Percentiles rank a stretch among this genome's conserved stretches.
phyloP scores from a whole-genome alignment of 2,329 filamentous ascomycete species.

The Didymellaceae sp. region DNA sequence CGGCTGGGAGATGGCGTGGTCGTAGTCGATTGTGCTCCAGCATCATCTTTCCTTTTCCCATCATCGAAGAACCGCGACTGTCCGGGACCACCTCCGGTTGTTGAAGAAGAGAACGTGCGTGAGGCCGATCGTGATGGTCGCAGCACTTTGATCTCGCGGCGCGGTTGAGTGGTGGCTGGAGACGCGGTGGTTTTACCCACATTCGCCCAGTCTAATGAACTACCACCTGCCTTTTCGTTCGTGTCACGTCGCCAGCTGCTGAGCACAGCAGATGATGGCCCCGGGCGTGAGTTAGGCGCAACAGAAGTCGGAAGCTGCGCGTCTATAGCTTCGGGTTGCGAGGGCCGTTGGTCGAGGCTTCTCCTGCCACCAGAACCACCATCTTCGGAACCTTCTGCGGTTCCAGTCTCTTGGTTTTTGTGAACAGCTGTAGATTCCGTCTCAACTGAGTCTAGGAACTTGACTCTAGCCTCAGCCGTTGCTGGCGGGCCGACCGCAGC shows the following conservation, averaged over 20 bases:
- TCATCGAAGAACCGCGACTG: conserved; percentile 60
- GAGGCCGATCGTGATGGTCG: conserved; percentile 73
- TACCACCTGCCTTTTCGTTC: conserved; percentile 37
- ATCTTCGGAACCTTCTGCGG: conserved; percentile 37
- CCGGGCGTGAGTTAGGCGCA: conserved; percentile 34
- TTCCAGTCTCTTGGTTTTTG: conserved; percentile 24
- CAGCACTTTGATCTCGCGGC: conserved; percentile 84
- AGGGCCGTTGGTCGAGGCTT: conserved; percentile 43
- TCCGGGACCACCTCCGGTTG: conserved; percentile 35
- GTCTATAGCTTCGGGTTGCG: conserved; percentile 32
- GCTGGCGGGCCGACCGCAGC: not conserved
- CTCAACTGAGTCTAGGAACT: conserved; percentile 5
- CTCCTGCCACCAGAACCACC: conserved; percentile 34
- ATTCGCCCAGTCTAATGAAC: conserved; percentile 60
- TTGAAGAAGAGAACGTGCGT: conserved; percentile 54
- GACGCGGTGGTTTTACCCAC: conserved; percentile 62
- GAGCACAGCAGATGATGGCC: conserved; percentile 53
- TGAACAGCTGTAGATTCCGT: conserved; percentile 15
- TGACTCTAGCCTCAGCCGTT: conserved; percentile 6
- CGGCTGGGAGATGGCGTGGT: conserved; percentile 36
- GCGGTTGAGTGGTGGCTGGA: conserved; percentile 71
- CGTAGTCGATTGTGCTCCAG: conserved; percentile 20
- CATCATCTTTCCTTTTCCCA: conserved; percentile 48
- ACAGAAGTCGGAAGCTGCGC: conserved; percentile 25
- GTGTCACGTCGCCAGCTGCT: conserved; percentile 57